Conservation (phyloP, 495 filamentous ascomycete genomes). For the Talaromyces borbonicus region DNA sequence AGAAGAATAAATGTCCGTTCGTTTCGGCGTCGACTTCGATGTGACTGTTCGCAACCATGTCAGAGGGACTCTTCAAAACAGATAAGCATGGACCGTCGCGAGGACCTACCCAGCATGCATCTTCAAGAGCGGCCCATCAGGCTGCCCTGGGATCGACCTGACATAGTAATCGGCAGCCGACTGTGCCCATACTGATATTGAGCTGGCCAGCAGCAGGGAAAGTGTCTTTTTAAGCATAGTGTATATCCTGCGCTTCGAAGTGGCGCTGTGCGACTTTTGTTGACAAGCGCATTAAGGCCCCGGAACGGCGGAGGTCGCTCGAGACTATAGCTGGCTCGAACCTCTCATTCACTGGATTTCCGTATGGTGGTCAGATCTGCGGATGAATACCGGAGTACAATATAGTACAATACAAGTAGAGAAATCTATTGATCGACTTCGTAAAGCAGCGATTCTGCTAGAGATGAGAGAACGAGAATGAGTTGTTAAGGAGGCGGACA, state of each 20-base stretch:
- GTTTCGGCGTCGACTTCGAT: slow-evolving; percentile 75
- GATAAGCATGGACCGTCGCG: slow-evolving; percentile 1
- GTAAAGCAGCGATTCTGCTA: too few species aligned
- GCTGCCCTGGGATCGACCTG: slow-evolving; percentile 71
- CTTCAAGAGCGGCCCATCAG: slow-evolving; percentile 70
- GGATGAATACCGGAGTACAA: too few species aligned
- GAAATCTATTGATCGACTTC: too few species aligned
- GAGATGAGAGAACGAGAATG: too few species aligned
- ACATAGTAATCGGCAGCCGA: slow-evolving; percentile 86
- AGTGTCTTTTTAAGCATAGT: not conserved
- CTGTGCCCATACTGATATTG: slow-evolving; percentile 25
- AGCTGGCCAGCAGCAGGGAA: slow-evolving; percentile 3
- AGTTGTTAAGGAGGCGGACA: not conserved
- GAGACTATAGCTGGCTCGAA: not conserved
- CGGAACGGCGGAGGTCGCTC: not conserved
- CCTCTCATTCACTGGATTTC: not conserved
- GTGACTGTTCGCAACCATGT: slow-evolving; percentile 48
- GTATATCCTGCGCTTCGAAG: not conserved
- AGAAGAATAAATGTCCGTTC: slow-evolving; percentile 95
- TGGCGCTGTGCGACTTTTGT: not conserved
- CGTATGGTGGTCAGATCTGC: too few species aligned
- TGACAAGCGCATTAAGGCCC: too few species aligned
- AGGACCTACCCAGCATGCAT: slow-evolving; percentile 96
- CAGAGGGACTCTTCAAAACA: slow-evolving; percentile 12
- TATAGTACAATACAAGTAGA: too few species aligned